Evolutionary conservation across 2,329 filamentous ascomycete genomes (phyloP), one percentile per base, ranked within the genome.

Genomic region (Pezicula radicicola): DNA sequence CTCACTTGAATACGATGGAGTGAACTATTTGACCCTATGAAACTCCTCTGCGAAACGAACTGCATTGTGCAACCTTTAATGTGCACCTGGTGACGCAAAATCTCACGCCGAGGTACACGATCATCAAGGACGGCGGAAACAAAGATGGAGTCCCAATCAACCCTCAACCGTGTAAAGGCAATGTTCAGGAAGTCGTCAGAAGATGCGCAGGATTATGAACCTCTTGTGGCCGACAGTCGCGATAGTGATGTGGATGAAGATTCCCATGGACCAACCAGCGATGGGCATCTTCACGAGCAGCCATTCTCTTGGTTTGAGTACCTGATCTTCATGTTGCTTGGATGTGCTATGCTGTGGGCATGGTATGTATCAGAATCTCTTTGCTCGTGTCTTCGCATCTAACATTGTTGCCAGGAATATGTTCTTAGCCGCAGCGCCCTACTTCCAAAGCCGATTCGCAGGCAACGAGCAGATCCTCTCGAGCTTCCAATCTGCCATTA

Each of bases 301-400:
- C 76, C 77, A 16, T 96, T 96, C 73, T 96, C 91, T 56, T 91
- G 88, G 84, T 66, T 89, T 35, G 89, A 95, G 68, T 99, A 97
- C 71, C 75, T 72, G 61, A 86, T 96, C 66, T 97, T 97, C 70
- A 76, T 88, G 51, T 74, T 96, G 47, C 76, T 97, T 25, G 94
- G 94, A 47, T 79, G 96, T 51, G 89, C 92, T 48, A 97, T 97
- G 94, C 79, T 97, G 42, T 97, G 93, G 93, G 91, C 93, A 50
- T 97, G 93, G 93, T 95, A 81, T 61, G 81, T 63, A 46, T 19
- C 39, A n/a, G 4, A 49, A 39, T 15, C 16, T 36, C n/a, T 5
- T 13, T 25, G 28, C 33, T 25, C 18, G 15, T 25, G 7, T 13
- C 8, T 33, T 15, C 43, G 43, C 48, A 42, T 39, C 41, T 51